Percentiles rank a stretch among this genome's conserved stretches.
Conservation (phyloP, 2,329 filamentous ascomycete species). For the Camillea tinctor region DNA sequence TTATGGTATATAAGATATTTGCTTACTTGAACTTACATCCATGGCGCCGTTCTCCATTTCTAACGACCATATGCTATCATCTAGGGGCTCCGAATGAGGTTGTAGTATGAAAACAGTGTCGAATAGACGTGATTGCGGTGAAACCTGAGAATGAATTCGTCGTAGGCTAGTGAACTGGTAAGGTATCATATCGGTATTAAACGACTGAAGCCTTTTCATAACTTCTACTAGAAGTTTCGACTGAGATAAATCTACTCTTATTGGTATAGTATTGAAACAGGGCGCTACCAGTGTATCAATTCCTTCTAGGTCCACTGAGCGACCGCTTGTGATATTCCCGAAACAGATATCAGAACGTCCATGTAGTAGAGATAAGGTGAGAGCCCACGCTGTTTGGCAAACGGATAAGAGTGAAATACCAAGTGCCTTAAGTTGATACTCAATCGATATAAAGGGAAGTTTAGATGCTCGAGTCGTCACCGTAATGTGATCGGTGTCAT, state of each 20-base stretch:
- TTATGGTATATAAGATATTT: not conserved
- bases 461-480: slow-evolving; percentile 12
- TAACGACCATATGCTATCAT: slow-evolving; percentile 55
- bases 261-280: slow-evolving; percentile 86
- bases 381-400: slow-evolving; percentile 72
- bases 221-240: slow-evolving; percentile 54
- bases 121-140: slow-evolving; percentile 59
- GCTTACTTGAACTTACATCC: slow-evolving; percentile 54
- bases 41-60: slow-evolving; percentile 60
- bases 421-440: slow-evolving; percentile 48
- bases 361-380: slow-evolving; percentile 57
- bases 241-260: slow-evolving; percentile 56
- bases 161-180: slow-evolving; percentile 77
- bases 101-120: slow-evolving; percentile 82
- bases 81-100: slow-evolving; percentile 57
- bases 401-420: slow-evolving; percentile 64
- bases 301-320: slow-evolving; percentile 63
- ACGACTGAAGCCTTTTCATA: slow-evolving; percentile 56
- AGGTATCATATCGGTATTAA: slow-evolving; percentile 61
- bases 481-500: slow-evolving; percentile 6
- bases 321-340: slow-evolving; percentile 80
- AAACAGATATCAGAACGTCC: slow-evolving; percentile 71
- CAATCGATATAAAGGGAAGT: slow-evolving; percentile 43
- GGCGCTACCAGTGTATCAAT: slow-evolving; percentile 77
- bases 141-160: slow-evolving; percentile 59